Conservation (phyloP, 768 basidiomycete species). For the Cyathus striatus region DNA sequence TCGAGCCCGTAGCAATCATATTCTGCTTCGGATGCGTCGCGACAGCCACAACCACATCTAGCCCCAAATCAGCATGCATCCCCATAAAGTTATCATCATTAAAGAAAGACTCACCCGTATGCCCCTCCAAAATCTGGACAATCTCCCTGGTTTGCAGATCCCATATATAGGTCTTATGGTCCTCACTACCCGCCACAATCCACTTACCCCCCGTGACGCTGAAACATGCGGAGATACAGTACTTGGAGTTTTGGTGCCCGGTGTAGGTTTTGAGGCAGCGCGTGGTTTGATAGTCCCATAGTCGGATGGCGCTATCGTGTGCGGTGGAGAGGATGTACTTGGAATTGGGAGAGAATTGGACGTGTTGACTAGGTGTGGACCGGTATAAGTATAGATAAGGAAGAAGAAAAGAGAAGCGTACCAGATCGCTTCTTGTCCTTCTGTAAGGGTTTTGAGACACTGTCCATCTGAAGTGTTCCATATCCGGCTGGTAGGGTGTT, state of each 20-base stretch:
- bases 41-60: constrained; percentile 76
- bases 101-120: constrained; percentile 52
- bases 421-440: constrained; percentile 84
- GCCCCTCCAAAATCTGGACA: constrained; percentile 75
- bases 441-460: constrained; percentile 93
- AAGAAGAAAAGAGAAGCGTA: constrained; percentile 20
- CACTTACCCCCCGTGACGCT: constrained; percentile 83
- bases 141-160: constrained; percentile 85
- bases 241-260: constrained; percentile 80
- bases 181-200: constrained; percentile 91
- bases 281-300: constrained; percentile 94
- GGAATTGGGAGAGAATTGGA: constrained; percentile 93
- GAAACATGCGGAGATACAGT: constrained; percentile 81
- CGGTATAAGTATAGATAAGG: not conserved
- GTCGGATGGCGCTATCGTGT: constrained; percentile 85
- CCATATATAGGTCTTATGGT: constrained; percentile 87
- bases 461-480: constrained; percentile 93
- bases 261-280: constrained; percentile 87
- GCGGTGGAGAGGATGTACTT: constrained; percentile 93
- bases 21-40: constrained; percentile 84
- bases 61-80: constrained; percentile 4
- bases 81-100: not conserved
- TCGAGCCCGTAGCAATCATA: constrained; percentile 83
- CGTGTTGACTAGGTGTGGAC: constrained; percentile 60
- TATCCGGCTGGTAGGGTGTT: constrained; percentile 61